Evolutionary conservation across 78 protist species (phyloP), one percentile per base, ranked within the genome.

Genomic region (Dictyostelium firmibasis): DNA sequence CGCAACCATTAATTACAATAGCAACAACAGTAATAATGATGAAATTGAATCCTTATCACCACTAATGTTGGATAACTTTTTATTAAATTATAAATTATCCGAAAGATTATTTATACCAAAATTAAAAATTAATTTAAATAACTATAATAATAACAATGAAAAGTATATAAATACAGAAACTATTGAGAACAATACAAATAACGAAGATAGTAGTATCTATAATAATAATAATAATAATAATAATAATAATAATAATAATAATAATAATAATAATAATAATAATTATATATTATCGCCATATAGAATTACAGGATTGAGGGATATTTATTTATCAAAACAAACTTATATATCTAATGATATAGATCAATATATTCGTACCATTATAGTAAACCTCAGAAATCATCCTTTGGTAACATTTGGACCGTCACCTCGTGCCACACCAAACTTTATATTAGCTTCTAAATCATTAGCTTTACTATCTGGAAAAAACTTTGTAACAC

Each of bases 341-440:
- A 81, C 75, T 10, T 81, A 81, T 50, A 89, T 89, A 38, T 44
- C 94, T 14, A 74, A 89, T 64, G 92, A 89, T 29, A 89, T 89
- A 16, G 94, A 89, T 27, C 94, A 89, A 38, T 89, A 89, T 81
- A 89, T 89, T 20, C 70, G 94, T 43, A 47, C 86, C 0, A 89
- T 89, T 81, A 81, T 81, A 20, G 87, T 89, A 7, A 89, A 89
- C 23, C 83, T 89, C 7, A 60, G 94, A 35, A 89, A 89, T 27
- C 94, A 89, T 29, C 86, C 87, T 44, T 41, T 89, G 38, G 87
- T 89, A 16, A 81, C 94, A 38, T 81, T 69, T 81, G 94, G 94
- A 29, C 94, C 94, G 10, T 89, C 94, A n/a, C 94, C 94, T 41
- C 69, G 94, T 33, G 94, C 94, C 0, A 89, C 94, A 0, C 94